Evolutionary conservation across 2,329 filamentous ascomycete species (phyloP).

Genomic region (Fusarium redolens): DNA sequence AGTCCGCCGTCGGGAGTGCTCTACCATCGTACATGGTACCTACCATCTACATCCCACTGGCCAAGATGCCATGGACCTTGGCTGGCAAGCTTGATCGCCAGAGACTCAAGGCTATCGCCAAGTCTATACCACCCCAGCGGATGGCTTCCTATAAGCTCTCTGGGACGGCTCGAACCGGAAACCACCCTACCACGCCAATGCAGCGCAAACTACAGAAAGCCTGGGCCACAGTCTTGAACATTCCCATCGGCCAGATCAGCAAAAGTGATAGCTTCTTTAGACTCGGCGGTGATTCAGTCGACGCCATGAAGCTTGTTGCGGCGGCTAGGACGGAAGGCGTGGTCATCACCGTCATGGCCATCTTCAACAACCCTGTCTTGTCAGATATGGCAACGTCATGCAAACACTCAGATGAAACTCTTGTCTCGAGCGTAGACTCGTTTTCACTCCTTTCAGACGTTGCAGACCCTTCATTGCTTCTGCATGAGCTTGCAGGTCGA

Average conservation of each 20-base stretch:
- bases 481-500: constrained; percentile 15
- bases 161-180: constrained; percentile 37
- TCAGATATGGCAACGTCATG: constrained; percentile 27
- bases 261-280: constrained; percentile 55
- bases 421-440: not conserved
- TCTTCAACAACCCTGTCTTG: constrained; percentile 24
- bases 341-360: constrained; percentile 15
- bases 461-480: not conserved
- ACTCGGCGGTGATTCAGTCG: constrained; percentile 53
- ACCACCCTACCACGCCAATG: constrained; percentile 50
- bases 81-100: constrained; percentile 60
- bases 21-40: constrained; percentile 56
- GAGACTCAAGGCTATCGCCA: constrained; percentile 43
- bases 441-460: constrained; percentile 14
- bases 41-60: constrained; percentile 54
- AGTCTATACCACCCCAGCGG: constrained; percentile 5
- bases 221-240: constrained; percentile 10
- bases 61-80: constrained; percentile 54
- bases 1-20: constrained; percentile 4
- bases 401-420: not conserved
- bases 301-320: constrained; percentile 42
- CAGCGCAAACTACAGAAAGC: constrained; percentile 50
- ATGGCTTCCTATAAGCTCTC: constrained; percentile 32
- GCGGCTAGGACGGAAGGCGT: constrained; percentile 29
- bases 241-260: not conserved